Conservation (phyloP, 148 eudicot species). For the Camellia granthamiana region DNA sequence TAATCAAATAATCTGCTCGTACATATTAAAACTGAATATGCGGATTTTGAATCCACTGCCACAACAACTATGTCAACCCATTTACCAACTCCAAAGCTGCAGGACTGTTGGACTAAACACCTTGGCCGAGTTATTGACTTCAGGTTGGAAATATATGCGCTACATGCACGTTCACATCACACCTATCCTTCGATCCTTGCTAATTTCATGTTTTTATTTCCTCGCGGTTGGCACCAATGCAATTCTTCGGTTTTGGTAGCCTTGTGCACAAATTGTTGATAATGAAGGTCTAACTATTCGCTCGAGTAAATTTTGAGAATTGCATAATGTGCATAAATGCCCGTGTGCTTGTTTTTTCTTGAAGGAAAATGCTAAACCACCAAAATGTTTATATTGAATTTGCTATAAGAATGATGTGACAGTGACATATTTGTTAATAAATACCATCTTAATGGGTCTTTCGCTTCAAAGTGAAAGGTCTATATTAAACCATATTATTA, state of each 20-base stretch:
- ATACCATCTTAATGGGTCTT: no score
- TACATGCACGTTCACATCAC: background rate
- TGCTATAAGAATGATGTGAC: no score
- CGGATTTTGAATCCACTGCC: background rate
- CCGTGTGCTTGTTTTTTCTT: background rate
- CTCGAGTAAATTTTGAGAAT: background rate
- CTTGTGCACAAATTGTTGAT: background rate
- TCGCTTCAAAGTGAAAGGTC: no score
- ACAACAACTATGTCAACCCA: background rate
- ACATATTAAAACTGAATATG: background rate
- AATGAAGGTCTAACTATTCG: constrained; percentile 2
- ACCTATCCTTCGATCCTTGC: constrained; percentile 13
- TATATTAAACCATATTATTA: no score
- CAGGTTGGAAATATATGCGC: background rate
- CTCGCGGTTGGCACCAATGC: background rate
- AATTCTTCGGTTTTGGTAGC: background rate
- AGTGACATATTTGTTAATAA: no score
- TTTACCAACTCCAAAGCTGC: background rate
- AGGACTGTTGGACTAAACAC: background rate
- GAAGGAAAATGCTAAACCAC: no score
- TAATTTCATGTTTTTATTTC: background rate
- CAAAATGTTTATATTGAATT: no score
- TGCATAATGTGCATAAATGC: background rate
- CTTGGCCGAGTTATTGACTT: background rate
- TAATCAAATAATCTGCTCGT: background rate